These are phyloP conservation scores for Sphaerulina vaccinii DNA, from an alignment of 2,329 filamentous ascomycete species.

Conservation along the genomic window DNA sequence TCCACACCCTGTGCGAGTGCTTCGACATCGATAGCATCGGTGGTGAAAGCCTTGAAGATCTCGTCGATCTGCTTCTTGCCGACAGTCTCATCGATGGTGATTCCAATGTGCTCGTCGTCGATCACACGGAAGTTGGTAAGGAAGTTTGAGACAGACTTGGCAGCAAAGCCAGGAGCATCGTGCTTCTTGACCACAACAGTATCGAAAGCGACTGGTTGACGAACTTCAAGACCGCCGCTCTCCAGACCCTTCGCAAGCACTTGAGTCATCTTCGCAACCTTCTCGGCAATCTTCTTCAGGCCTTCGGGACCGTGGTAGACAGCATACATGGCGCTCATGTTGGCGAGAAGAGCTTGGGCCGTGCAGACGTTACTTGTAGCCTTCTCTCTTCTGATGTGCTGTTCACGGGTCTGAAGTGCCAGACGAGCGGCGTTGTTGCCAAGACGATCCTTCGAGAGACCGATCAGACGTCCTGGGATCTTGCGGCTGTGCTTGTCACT, in stretches of 20 bases:
- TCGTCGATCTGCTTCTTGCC: constrained; percentile 56
- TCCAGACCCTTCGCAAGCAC: constrained; percentile 50
- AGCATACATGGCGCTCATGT: constrained; percentile 94
- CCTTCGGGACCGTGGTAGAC: constrained; percentile 88
- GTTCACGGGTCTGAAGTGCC: constrained; percentile 87
- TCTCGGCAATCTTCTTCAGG: constrained; percentile 77
- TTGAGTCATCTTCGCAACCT: constrained; percentile 68
- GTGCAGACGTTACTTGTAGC: constrained; percentile 98
- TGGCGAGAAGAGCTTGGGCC: constrained; percentile 86
- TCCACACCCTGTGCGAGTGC: constrained; percentile 34
- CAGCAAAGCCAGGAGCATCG: constrained; percentile 53
- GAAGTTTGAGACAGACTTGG: constrained; percentile 50
- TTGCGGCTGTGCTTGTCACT: constrained; percentile 90
- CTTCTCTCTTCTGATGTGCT: constrained; percentile 94
- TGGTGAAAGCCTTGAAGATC: constrained; percentile 58
- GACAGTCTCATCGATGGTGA: constrained; percentile 77
- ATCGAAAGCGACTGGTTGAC: constrained; percentile 61
- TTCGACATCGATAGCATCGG: constrained; percentile 41
- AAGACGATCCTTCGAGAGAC: constrained; percentile 84
- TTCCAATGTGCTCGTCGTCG: constrained; percentile 60
- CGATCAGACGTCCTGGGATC: constrained; percentile 86
- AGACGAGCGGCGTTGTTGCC: constrained; percentile 79
- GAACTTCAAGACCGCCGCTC: constrained; percentile 57
- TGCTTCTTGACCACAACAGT: constrained; percentile 65
- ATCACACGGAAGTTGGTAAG: constrained; percentile 64